A percentile compares a stretch with the other conserved stretches of the same genome.
Evolutionary conservation across 1,284 basidiomycete species (phyloP).

Genomic region (Prillingera fragicola): DNA sequence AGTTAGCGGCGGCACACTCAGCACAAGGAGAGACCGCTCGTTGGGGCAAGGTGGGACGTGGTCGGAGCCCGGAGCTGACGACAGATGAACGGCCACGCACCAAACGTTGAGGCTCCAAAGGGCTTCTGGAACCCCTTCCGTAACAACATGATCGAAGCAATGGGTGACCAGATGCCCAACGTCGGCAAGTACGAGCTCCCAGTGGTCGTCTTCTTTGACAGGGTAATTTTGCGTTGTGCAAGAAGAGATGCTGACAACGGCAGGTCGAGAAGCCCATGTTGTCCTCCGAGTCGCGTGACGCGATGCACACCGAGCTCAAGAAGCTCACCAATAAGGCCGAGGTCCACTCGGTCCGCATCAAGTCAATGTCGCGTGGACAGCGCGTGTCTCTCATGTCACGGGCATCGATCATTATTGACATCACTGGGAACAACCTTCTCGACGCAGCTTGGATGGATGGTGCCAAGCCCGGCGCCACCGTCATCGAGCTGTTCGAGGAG

Average conservation of each 20-base stretch:
- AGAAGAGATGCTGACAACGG: neutral
- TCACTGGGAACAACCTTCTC: conserved; percentile 32
- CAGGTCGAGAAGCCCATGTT: conserved; percentile 16
- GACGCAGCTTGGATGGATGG: conserved; percentile 42
- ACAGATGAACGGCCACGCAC: conserved; percentile 40
- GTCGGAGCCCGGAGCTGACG: neutral
- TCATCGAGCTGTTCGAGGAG: conserved; percentile 29
- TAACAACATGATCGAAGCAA: conserved; percentile 22
- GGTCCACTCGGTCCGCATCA: conserved; percentile 35
- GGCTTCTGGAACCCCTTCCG: conserved; percentile 34
- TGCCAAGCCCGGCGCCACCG: conserved; percentile 18
- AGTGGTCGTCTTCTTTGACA: conserved; percentile 38
- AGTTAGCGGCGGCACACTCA: conserved; percentile 37
- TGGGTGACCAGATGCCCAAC: conserved; percentile 14
- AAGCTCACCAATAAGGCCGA: conserved; percentile 35
- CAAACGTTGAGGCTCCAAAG: conserved; percentile 14
- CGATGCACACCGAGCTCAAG: conserved; percentile 32
- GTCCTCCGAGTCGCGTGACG: conserved; percentile 18
- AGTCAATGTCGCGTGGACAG: conserved; percentile 30
- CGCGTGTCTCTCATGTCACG: conserved; percentile 32
- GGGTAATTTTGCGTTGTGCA: conserved; percentile 14
- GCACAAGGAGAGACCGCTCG: conserved; percentile 23
- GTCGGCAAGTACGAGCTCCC: conserved; percentile 23
- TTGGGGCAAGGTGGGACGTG: conserved; percentile 34
- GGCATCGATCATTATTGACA: conserved; percentile 35